phyloP scores from a whole-genome alignment of 495 filamentous ascomycete genomes.

The Aspergillus campestris region DNA sequence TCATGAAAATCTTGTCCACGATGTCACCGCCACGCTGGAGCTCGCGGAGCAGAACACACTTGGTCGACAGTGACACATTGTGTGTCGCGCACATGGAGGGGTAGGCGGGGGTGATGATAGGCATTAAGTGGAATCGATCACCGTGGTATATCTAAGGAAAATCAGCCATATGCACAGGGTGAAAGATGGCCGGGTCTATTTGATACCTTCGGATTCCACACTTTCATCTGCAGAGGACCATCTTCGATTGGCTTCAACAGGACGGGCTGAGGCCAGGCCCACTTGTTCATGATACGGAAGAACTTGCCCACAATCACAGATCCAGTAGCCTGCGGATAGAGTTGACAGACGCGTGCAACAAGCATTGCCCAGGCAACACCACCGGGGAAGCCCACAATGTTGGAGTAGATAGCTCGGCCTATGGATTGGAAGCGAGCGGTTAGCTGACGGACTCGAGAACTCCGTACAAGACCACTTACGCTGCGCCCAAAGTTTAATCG shows the following conservation, averaged over 20 bases:
- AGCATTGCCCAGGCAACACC: conserved; percentile 98
- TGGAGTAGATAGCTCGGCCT: conserved; percentile 84
- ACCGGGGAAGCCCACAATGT: conserved; percentile 91
- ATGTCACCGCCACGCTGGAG: conserved; percentile 69
- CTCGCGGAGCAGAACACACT: conserved; percentile 72
- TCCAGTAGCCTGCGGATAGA: conserved; percentile 89
- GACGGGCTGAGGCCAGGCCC: conserved; percentile 91
- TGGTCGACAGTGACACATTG: conserved; percentile 82
- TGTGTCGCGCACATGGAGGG: conserved; percentile 95
- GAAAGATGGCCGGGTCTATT: background rate
- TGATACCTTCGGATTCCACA: conserved; percentile 87
- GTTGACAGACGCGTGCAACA: conserved; percentile 88
- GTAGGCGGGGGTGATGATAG: conserved; percentile 93
- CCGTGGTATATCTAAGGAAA: conserved; percentile 59
- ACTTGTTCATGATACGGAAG: conserved; percentile 82
- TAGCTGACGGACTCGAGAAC: background rate
- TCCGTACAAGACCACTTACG: conserved; percentile 34
- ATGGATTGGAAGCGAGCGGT: background rate
- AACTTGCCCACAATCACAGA: conserved; percentile 84
- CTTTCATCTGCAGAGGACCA: conserved; percentile 65
- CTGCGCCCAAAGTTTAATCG: conserved; percentile 94
- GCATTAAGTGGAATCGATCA: conserved; percentile 85
- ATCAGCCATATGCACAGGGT: conserved; percentile 1
- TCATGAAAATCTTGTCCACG: conserved; percentile 69
- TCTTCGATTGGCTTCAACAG: conserved; percentile 84